Base-by-base conservation (phyloP, 768 basidiomycete species). In the Leccinum arenicola region DNA sequence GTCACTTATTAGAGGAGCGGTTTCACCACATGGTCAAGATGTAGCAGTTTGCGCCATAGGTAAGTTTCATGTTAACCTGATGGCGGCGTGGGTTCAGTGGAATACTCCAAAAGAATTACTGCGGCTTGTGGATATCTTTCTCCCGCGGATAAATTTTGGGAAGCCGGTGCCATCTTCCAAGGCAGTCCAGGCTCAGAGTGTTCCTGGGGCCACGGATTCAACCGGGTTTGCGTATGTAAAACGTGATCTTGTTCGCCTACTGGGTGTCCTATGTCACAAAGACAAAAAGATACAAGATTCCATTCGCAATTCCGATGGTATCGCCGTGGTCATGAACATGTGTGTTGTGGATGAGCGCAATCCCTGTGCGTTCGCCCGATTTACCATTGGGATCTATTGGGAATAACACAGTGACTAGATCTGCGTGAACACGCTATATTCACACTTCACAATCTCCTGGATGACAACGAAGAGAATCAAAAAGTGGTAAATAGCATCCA, bases 401-500 rank as follows among this genome's bases (percentile, higher is more conserved):
- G 45, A 58, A 45, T 70, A 35, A 68, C 15, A 10, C 15, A 10
- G 53, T 55, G 21, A 14, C 48, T 21, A 66, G 95, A 93, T 74
- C 76, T 98, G 50, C 87, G 93, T 19, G 95, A 98, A 75, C 92
- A 97, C 69, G 93, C 95, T 2, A 83, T 98, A 45, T 87, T 97
- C 63, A 82, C 93, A 19, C 77, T 97, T 19, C 84, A 85, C 48
- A 92, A 91, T 72, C 72, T 96, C 11, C 79, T 98, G 57, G 79
- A 87, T 63, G 78, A 80, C 38, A 97, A 97, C 70, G 61, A 73
- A 29, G 88, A 88, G 60, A 97, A 93, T 65, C 93, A 98, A 73
- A 80, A 78, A 3, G 78, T 92, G 45, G 88, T 98, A 50, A 82
- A 87, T 58, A 82, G 83, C 55, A 83, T 94, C 61, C 82, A 86